Conservation (phyloP, 306 rosid genomes). For the Prunus campanulata region DNA sequence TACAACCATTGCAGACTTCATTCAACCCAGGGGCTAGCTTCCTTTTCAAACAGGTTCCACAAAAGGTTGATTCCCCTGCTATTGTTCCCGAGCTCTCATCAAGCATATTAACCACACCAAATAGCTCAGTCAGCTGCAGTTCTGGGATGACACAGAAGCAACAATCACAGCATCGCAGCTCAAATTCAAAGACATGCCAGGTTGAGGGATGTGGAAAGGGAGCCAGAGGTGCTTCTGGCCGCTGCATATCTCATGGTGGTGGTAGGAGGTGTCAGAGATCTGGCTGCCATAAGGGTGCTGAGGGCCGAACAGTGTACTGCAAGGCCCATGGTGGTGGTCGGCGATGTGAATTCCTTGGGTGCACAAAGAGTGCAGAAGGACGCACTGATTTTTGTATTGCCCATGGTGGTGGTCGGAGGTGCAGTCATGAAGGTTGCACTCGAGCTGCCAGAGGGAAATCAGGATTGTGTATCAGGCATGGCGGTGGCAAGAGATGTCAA, state of each 20-base stretch:
- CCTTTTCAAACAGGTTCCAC: conserved; percentile 41
- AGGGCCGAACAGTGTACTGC: conserved; percentile 93
- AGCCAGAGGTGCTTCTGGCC: conserved; percentile 95
- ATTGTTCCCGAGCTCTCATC: conserved; percentile 50
- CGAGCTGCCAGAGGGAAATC: conserved; percentile 97
- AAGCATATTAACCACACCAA: conserved; percentile 44
- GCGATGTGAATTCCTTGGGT: conserved; percentile 85
- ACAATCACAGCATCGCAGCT: conserved; percentile 42
- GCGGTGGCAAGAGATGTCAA: conserved; percentile 97
- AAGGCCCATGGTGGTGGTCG: conserved; percentile 99
- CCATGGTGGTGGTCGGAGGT: conserved; percentile 96
- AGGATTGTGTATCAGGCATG: conserved; percentile 90
- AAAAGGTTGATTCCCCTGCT: conserved; percentile 39
- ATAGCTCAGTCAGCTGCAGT: conserved; percentile 77
- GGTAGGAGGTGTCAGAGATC: conserved; percentile 89
- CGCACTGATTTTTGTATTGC: conserved; percentile 94
- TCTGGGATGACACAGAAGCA: conserved; percentile 64
- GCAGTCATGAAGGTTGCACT: conserved; percentile 71
- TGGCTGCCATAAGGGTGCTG: conserved; percentile 97
- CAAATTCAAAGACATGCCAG: conserved; percentile 74
- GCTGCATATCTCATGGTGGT: conserved; percentile 94
- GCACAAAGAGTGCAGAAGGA: conserved; percentile 99
- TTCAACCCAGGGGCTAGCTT: conserved; percentile 30
- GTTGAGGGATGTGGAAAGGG: conserved; percentile 93
- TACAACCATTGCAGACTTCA: conserved; percentile 38